Evolutionary conservation across 2,329 filamentous ascomycete species (phyloP).

Genomic region (Colletotrichum viniferum): DNA sequence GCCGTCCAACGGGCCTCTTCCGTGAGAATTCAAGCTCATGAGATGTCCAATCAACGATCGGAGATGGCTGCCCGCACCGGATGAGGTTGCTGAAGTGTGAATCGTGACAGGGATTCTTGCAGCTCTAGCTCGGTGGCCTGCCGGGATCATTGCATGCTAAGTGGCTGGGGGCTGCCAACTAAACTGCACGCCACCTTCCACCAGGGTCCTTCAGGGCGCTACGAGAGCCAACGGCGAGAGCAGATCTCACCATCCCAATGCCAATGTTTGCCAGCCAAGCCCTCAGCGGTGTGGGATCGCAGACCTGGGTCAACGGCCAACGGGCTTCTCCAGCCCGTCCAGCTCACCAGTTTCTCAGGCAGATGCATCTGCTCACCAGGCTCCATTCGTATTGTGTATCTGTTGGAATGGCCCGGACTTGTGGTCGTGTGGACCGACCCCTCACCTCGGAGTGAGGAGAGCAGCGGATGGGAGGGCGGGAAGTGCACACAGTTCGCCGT

Average conservation of each 20-base stretch:
- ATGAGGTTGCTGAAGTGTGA: conserved; percentile 20
- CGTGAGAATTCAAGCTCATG: neutral
- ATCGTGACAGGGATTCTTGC: conserved; percentile 25
- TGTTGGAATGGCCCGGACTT: neutral
- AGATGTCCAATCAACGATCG: neutral
- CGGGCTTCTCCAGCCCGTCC: neutral
- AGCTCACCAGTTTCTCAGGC: neutral
- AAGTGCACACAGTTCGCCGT: neutral
- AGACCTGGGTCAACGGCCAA: neutral
- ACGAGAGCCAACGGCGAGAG: neutral
- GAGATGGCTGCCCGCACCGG: neutral
- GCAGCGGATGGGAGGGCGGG: neutral
- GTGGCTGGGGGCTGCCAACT: conserved; percentile 16
- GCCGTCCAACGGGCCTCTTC: conserved; percentile 3
- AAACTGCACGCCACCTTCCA: conserved; percentile 5
- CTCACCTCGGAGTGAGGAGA: neutral
- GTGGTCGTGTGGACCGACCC: neutral
- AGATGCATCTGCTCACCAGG: neutral
- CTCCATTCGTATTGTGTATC: neutral
- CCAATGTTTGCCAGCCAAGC: neutral
- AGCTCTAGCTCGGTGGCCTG: conserved; percentile 13
- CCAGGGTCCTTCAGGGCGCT: conserved; percentile 5
- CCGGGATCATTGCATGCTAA: neutral
- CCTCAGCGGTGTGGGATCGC: neutral
- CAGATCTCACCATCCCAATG: neutral